These are phyloP conservation scores for Torulaspora maleeae DNA, from an alignment of 805 yeast species.

Conservation along the genomic window DNA sequence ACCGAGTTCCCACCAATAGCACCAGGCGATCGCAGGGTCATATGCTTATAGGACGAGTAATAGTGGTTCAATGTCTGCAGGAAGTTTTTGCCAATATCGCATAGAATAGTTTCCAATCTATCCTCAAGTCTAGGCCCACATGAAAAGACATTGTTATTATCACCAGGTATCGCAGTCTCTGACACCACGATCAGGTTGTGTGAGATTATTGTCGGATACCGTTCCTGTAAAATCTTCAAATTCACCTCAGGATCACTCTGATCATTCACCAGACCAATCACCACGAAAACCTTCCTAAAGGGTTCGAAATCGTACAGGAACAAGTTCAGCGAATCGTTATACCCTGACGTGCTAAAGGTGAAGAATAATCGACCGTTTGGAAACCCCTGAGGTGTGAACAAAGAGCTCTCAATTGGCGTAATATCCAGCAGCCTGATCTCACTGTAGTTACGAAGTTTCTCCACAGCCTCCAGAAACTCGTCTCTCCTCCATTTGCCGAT, in stretches of 20 bases:
- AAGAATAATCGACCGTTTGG: constrained; percentile 73
- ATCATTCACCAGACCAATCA: constrained; percentile 44
- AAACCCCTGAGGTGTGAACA: constrained; percentile 79
- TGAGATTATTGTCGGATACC: constrained; percentile 32
- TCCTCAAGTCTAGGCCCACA: constrained; percentile 13
- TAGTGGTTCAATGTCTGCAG: constrained; percentile 60
- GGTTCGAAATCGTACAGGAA: constrained; percentile 88
- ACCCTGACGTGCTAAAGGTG: constrained; percentile 42
- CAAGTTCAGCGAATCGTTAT: constrained; percentile 50
- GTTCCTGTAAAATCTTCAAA: constrained; percentile 38
- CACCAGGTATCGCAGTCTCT: neutral
- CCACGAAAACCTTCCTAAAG: constrained; percentile 68
- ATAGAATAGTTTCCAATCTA: constrained; percentile 57
- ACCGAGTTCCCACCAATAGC: constrained; percentile 51
- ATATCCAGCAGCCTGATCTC: constrained; percentile 76
- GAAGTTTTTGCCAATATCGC: constrained; percentile 66
- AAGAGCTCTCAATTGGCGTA: constrained; percentile 52
- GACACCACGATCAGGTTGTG: constrained; percentile 27
- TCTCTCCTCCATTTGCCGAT: constrained; percentile 44
- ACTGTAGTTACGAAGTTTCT: constrained; percentile 42
- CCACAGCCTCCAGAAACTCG: constrained; percentile 40
- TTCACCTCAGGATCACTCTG: constrained; percentile 24
- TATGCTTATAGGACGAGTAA: constrained; percentile 70
- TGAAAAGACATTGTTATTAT: constrained; percentile 9
- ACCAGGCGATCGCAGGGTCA: constrained; percentile 79